Evolutionary conservation across 2,329 filamentous ascomycete genomes (phyloP).

Genomic region (Rhynchosporium graminicola): DNA sequence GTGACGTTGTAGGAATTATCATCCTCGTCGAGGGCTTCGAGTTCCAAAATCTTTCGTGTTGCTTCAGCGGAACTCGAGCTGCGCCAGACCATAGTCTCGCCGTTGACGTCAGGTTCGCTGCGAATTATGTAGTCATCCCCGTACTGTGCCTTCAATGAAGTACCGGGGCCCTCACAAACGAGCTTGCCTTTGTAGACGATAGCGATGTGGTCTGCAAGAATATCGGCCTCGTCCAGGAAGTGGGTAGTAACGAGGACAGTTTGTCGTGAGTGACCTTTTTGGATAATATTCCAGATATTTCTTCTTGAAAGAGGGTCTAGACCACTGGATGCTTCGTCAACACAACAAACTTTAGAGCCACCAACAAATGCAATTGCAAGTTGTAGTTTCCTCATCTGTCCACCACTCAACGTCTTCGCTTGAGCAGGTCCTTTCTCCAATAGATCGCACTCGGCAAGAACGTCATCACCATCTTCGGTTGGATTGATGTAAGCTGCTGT

Average conservation of each 20-base stretch:
- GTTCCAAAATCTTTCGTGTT: conserved; percentile 53
- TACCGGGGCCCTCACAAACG: conserved; percentile 63
- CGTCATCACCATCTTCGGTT: conserved; percentile 48
- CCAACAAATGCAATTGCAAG: conserved; percentile 69
- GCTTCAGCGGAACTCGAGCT: conserved; percentile 53
- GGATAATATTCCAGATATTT: conserved; percentile 69
- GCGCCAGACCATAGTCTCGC: conserved; percentile 25
- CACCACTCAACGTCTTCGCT: conserved; percentile 61
- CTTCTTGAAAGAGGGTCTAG: conserved; percentile 64
- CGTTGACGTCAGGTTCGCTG: conserved; percentile 23
- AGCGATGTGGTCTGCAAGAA: conserved; percentile 65
- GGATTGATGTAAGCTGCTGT: conserved; percentile 45
- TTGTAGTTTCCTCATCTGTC: conserved; percentile 68
- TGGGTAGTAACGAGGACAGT: conserved; percentile 68
- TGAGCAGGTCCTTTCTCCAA: conserved; percentile 56
- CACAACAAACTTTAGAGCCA: conserved; percentile 62
- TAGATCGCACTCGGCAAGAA: conserved; percentile 60
- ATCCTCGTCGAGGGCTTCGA: conserved; percentile 53
- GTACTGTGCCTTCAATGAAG: conserved; percentile 61
- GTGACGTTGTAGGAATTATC: conserved; percentile 59
- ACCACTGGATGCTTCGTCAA: conserved; percentile 67
- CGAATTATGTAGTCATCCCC: conserved; percentile 57
- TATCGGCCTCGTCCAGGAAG: conserved; percentile 67
- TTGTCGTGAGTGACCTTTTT: conserved; percentile 59
- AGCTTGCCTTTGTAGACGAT: conserved; percentile 64